Base-by-base conservation (phyloP, 768 basidiomycete genomes). In the Agaricus blazei region DNA sequence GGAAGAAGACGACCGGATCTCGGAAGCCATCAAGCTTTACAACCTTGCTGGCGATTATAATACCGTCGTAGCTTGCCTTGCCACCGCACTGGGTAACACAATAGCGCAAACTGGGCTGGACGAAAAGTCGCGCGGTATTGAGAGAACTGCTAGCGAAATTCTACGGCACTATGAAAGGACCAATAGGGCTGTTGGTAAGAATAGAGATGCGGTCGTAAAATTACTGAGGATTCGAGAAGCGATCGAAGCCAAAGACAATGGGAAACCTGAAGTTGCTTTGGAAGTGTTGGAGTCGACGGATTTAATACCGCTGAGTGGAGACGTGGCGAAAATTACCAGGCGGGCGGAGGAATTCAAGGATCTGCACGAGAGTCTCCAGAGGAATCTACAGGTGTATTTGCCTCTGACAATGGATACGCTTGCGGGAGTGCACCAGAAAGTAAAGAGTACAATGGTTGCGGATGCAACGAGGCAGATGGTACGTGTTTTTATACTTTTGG, bases 1-100 rank as follows among this genome's bases (percentile, higher is more conserved):
- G 1, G 85, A 92, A 64, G 81, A 88, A 52, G 93, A 93, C 63
- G 86, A 92, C 63, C 87, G 90, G 31, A 78, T 90, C 38, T 79
- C 87, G 1, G 93, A 98, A 67, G 93, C 94, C 2, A 93, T 98
- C 73, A 93, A 94, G 66, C 75, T 99, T 43, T 98, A 93, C 73
- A 95, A 98, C 71, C 83, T 98, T 37, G 95, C 95, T 1, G 90
- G 91, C 34, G 90, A 95, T 59, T 93, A 94, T 66, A 72, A 80
- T 12, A 92, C 90, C 26, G 96, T 98, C 52, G 82, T 98, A 41
- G 78, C 84, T 6, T 91, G 90, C 51, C 86, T 98, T 36, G 92
- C 93, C 12, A 83, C 85, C 53, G 91, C 92, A 2, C 78, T 99
- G 2, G 93, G 94, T 14, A 88, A 86, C 64, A 87, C 90, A 0